Conservation (phyloP, 305 asterid genomes). For the Andrographis paniculata region DNA sequence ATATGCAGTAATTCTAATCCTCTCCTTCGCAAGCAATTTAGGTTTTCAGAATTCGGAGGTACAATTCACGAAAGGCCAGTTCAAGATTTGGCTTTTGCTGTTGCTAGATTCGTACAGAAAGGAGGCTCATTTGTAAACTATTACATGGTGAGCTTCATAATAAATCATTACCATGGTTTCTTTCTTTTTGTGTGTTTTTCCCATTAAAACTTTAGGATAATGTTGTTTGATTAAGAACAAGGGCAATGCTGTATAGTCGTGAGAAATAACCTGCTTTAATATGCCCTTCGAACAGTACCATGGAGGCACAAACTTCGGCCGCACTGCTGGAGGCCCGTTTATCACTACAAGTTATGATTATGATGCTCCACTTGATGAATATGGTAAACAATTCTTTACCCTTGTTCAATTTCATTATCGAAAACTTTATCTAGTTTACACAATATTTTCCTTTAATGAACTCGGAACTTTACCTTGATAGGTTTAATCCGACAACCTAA, state of each 20-base stretch:
- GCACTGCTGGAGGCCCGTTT: constrained; percentile 93
- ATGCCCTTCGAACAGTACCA: constrained; percentile 45
- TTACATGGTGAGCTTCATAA: constrained; percentile 68
- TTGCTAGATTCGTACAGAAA: constrained; percentile 78
- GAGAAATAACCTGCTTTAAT: background rate
- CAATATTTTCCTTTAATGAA: constrained; percentile 2
- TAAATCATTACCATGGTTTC: too few species aligned
- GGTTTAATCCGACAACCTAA: constrained; percentile 87
- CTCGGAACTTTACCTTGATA: constrained; percentile 26
- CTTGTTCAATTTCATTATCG: background rate
- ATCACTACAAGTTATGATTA: constrained; percentile 86
- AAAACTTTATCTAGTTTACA: background rate
- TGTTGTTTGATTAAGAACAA: background rate
- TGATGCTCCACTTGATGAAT: constrained; percentile 95
- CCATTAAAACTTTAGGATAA: background rate
- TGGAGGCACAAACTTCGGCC: constrained; percentile 91
- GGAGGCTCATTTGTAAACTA: constrained; percentile 93
- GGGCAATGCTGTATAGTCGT: background rate
- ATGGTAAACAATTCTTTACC: constrained; percentile 39
- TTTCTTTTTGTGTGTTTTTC: too few species aligned
- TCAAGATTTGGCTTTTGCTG: constrained; percentile 95
- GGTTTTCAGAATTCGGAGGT: constrained; percentile 91
- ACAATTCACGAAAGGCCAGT: constrained; percentile 75
- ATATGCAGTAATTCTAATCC: constrained; percentile 6
- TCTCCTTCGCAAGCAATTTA: constrained; percentile 22